Base-by-base conservation (phyloP, 129 eudicot genomes). In the Pittosporum tobira region DNA sequence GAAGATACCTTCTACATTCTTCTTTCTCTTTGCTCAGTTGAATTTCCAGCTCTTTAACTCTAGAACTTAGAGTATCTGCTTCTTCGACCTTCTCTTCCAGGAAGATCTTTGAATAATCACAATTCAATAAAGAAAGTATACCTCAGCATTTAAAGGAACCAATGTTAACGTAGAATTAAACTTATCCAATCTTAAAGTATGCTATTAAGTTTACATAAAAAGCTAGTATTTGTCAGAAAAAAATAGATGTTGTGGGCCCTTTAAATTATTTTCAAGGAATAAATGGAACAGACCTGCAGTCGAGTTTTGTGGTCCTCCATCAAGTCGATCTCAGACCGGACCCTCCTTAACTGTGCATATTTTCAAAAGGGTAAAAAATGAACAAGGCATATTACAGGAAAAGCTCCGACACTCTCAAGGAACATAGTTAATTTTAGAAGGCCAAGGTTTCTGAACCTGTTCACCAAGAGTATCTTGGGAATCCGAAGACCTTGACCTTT, bases 31-130 rank as follows among this genome's bases (percentile, higher is more conserved):
- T 47, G 59, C 57, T 50, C 46, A 90, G 66, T 62, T 82, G 88
- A 71, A 62, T 62, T 68, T 90, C 95, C 62, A 90, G 84, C 49
- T 82, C 95, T 67, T 76, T 72, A 51, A 79, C 69, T 69, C 68
- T 77, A n/a, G 73, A 77, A 48, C 58, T 77, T 52, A 90, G 70
- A 54, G 73, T 62, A 44, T 82, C 82, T 42, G 75, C 88, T 77
- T 86, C 86, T 64, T 73, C 73, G 28, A 45, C 52, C 65, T 68
- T 77, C 77, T 77, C 95, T 56, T 79, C 79, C 66, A 90, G 68
- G 69, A 63, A 69, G 21, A 73, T 75, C 97, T 90, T 44, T 30
- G 61, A 51, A 57, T 44, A 65, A 63, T 59, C 67, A 55, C 52
- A 34, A 15, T 34, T 52, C 16, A n/a, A 15, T 22, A 20, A 30